phyloP scores from a whole-genome alignment of 768 basidiomycete species.

The Clitopilus hobsonii region DNA sequence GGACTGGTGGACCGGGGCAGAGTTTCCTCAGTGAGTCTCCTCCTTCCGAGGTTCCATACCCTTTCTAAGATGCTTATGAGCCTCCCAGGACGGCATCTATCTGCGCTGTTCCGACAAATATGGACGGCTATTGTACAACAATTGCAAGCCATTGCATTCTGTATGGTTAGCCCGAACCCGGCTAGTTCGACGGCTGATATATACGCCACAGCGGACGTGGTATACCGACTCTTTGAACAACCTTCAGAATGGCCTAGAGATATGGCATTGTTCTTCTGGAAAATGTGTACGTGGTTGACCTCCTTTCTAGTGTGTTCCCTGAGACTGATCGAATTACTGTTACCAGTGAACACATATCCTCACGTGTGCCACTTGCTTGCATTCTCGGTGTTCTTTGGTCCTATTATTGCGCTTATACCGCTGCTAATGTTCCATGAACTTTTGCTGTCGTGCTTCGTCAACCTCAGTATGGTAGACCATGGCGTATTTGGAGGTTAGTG shows the following conservation, averaged over 20 bases:
- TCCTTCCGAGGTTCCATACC: neutral
- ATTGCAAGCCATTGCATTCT: neutral
- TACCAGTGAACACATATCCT: slow-evolving; percentile 21
- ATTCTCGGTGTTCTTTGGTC: slow-evolving; percentile 38
- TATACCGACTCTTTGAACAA: slow-evolving; percentile 8
- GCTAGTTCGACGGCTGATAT: neutral
- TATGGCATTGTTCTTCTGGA: slow-evolving; percentile 6
- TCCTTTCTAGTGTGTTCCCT: neutral
- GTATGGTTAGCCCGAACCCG: neutral
- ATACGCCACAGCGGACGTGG: neutral
- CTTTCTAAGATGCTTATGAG: neutral
- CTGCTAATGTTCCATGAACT: slow-evolving; percentile 29
- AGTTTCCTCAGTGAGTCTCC: neutral
- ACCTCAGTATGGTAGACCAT: slow-evolving; percentile 29
- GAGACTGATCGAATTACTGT: neutral
- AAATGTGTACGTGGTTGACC: slow-evolving; percentile 13
- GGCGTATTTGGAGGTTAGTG: slow-evolving; percentile 28
- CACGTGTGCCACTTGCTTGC: slow-evolving; percentile 29
- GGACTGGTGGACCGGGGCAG: neutral
- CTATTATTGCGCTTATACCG: slow-evolving; percentile 31
- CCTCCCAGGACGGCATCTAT: neutral
- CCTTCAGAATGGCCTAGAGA: slow-evolving; percentile 15
- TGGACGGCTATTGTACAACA: neutral
- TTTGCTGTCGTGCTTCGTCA: slow-evolving; percentile 25
- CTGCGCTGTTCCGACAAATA: neutral